Conservation (phyloP, 495 filamentous ascomycete species). For the Daldinia bambusicola region DNA sequence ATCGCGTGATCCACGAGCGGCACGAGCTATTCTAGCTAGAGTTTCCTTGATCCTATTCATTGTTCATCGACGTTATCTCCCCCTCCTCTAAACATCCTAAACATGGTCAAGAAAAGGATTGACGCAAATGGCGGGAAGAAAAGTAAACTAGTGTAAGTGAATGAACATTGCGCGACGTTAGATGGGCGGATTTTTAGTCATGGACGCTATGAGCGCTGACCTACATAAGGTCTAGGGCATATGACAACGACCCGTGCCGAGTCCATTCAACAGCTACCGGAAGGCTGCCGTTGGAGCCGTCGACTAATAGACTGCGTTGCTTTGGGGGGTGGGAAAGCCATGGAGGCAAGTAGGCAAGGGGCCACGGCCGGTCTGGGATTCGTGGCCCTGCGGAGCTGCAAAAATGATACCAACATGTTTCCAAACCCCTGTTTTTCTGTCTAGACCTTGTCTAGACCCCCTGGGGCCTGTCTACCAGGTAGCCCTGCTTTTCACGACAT, state of each 20-base stretch:
- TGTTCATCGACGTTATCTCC: conserved; percentile 38
- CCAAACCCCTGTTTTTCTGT: conserved; percentile 11
- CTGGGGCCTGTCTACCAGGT: not conserved
- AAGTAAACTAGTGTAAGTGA: conserved; percentile 5
- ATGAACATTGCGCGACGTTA: conserved; percentile 6
- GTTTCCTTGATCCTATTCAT: conserved; percentile 51
- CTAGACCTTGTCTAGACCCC: not conserved
- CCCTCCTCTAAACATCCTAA: conserved; percentile 18
- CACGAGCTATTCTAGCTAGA: conserved; percentile 48
- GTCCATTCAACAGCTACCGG: conserved; percentile 32
- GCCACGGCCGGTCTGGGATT: conserved; percentile 17
- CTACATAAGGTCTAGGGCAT: conserved; percentile 11
- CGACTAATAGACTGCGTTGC: conserved; percentile 19
- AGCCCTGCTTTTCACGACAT: conserved; percentile 17
- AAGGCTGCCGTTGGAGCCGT: conserved; percentile 42
- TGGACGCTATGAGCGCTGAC: conserved; percentile 21
- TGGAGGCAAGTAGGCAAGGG: conserved; percentile 29
- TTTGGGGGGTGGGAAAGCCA: conserved; percentile 18
- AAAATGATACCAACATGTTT: conserved; percentile 23
- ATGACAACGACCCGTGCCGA: conserved; percentile 37
- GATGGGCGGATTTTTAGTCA: conserved; percentile 17
- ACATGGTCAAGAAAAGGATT: conserved; percentile 27
- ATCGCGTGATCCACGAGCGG: conserved; percentile 40
- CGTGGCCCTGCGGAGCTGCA: conserved; percentile 34
- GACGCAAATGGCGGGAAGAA: not conserved